These are phyloP conservation scores for Magnusiomyces tetraspermus DNA, from an alignment of 1,139 yeast genomes.

Conservation along the genomic window DNA sequence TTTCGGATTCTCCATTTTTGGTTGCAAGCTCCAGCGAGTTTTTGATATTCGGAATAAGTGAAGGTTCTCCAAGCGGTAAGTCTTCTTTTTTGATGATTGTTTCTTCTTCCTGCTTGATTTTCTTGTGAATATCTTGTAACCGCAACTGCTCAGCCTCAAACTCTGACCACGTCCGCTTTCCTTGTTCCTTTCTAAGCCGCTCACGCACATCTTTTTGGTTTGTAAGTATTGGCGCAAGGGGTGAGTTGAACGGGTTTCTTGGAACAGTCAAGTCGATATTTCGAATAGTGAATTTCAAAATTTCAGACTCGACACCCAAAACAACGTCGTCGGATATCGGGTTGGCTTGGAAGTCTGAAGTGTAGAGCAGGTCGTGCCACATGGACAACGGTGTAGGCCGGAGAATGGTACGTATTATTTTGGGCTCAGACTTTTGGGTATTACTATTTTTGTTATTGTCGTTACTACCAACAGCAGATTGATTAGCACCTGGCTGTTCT, in stretches of 20 bases:
- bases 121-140: not conserved
- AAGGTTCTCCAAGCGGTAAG: not conserved
- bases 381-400: slow-evolving; percentile 73
- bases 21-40: not conserved
- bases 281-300: slow-evolving; percentile 65
- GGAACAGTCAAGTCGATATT: slow-evolving; percentile 68
- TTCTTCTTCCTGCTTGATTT: slow-evolving; percentile 2
- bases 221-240: slow-evolving; percentile 11
- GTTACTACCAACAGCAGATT: not conserved
- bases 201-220: slow-evolving; percentile 6
- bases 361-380: slow-evolving; percentile 76
- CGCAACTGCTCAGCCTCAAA: slow-evolving; percentile 1
- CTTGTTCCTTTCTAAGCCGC: not conserved
- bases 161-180: slow-evolving; percentile 4
- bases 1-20: not conserved
- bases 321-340: slow-evolving; percentile 72
- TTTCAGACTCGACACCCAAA: slow-evolving; percentile 73
- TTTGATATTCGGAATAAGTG: not conserved
- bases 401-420: slow-evolving; percentile 64
- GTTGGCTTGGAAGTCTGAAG: slow-evolving; percentile 61
- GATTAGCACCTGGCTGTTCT: no score
- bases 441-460: slow-evolving; percentile 10
- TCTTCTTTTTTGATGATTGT: not conserved
- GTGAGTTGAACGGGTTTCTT: slow-evolving; percentile 8
- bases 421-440: slow-evolving; percentile 37